A percentile compares a stretch with the other conserved stretches of the same genome.
phyloP scores from a whole-genome alignment of 139 green algal genomes.

The Tetraselmis chui region DNA sequence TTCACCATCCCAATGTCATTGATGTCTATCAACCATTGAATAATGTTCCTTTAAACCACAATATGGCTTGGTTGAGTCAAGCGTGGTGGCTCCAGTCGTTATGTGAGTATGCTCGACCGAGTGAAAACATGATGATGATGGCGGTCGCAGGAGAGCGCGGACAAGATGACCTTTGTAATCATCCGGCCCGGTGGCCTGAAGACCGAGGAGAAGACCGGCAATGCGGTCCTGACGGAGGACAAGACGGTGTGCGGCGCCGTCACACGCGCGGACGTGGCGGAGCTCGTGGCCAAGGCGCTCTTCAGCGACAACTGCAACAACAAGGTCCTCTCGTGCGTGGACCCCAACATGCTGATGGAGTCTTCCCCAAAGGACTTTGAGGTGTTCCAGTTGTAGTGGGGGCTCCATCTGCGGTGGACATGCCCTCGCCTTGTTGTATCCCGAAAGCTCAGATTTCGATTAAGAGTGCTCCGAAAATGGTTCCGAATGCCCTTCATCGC shows the following conservation, averaged over 20 bases:
- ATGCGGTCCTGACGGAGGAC: constrained; percentile 81
- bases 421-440: too few species aligned
- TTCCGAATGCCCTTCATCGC: too few species aligned
- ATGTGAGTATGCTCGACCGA: too few species aligned
- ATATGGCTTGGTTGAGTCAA: too few species aligned
- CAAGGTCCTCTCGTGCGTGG: constrained; percentile 38
- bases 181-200: constrained; percentile 89
- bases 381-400: constrained; percentile 33
- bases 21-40: too few species aligned
- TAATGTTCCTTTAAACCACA: too few species aligned
- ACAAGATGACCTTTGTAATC: constrained; percentile 82
- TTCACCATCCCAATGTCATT: too few species aligned
- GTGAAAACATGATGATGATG: too few species aligned
- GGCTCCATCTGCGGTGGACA: too few species aligned
- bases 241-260: constrained; percentile 74
- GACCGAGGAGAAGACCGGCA: constrained; percentile 71
- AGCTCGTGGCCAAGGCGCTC: constrained; percentile 67
- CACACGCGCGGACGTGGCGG: constrained; percentile 78
- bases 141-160: constrained; percentile 5
- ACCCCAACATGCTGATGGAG: constrained; percentile 3
- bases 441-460: too few species aligned
- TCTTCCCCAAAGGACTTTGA: constrained; percentile 26
- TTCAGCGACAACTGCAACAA: constrained; percentile 63
- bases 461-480: too few species aligned
- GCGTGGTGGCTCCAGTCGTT: too few species aligned